A percentile compares a stretch with the other conserved stretches of the same genome.
phyloP scores from a whole-genome alignment of 2,329 filamentous ascomycete species.

The Dactylonectria estremocensis region DNA sequence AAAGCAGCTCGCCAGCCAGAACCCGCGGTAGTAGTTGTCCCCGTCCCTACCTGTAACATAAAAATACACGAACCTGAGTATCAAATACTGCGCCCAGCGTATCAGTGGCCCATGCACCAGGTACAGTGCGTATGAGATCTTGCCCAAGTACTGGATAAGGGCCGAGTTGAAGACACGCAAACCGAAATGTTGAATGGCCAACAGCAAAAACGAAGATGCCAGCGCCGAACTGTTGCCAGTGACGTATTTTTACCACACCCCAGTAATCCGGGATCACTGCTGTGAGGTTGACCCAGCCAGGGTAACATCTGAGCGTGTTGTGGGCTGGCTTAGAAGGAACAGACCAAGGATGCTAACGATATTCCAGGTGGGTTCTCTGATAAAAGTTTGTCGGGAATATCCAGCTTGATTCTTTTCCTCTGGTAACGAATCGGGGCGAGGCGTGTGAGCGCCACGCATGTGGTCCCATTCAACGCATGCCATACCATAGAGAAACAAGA shows the following conservation, averaged over 20 bases:
- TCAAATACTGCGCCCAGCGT: no score
- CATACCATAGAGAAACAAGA: slow-evolving; percentile 70
- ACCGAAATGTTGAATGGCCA: slow-evolving; percentile 62
- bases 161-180: slow-evolving; percentile 66
- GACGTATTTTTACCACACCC: slow-evolving; percentile 65
- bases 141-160: slow-evolving; percentile 70
- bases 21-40: no score
- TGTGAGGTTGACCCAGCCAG: slow-evolving; percentile 66
- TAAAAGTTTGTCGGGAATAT: no score
- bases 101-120: slow-evolving; percentile 68
- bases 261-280: slow-evolving; percentile 66
- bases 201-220: slow-evolving; percentile 67
- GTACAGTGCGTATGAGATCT: slow-evolving; percentile 73
- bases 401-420: slow-evolving; percentile 24
- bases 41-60: no score
- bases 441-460: slow-evolving; percentile 61
- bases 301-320: slow-evolving; percentile 60
- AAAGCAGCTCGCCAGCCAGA: slow-evolving; percentile 45
- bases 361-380: slow-evolving; percentile 51
- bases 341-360: slow-evolving; percentile 64
- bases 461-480: slow-evolving; percentile 69
- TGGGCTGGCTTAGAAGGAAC: slow-evolving; percentile 64
- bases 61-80: no score
- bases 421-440: slow-evolving; percentile 36
- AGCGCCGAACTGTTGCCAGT: slow-evolving; percentile 70